A percentile compares a stretch with the other conserved stretches of the same genome.
phyloP scores from a whole-genome alignment of 352 stramenopile species.

The Sclerospora graminicola region DNA sequence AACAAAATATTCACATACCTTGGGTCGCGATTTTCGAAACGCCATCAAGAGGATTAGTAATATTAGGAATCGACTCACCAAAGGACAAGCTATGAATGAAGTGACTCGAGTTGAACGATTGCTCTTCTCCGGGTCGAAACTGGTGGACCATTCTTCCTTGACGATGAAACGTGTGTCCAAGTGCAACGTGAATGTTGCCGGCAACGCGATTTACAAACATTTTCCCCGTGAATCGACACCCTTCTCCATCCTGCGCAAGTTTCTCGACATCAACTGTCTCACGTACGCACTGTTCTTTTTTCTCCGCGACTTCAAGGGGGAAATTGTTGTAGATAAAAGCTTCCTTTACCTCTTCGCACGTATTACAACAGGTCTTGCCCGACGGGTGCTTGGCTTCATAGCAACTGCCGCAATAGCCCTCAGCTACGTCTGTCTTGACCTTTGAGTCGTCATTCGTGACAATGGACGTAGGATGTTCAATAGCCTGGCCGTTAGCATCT shows the following conservation, averaged over 20 bases:
- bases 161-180: slow-evolving; percentile 72
- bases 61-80: too few species aligned
- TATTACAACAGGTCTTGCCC: too few species aligned
- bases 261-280: slow-evolving; percentile 53
- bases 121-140: slow-evolving; percentile 66
- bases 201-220: slow-evolving; percentile 82
- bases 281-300: slow-evolving; percentile 70
- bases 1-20: too few species aligned
- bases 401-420: too few species aligned
- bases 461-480: slow-evolving; percentile 49
- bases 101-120: slow-evolving; percentile 71
- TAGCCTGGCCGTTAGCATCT: slow-evolving; percentile 51
- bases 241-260: slow-evolving; percentile 66
- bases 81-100: too few species aligned
- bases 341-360: too few species aligned
- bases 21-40: too few species aligned
- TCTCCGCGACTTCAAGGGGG: slow-evolving; percentile 70
- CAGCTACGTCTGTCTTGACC: slow-evolving; percentile 37
- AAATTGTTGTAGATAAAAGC: too few species aligned
- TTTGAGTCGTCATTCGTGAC: slow-evolving; percentile 18
- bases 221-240: slow-evolving; percentile 65
- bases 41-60: too few species aligned
- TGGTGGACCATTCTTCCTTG: slow-evolving; percentile 72
- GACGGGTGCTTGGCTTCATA: too few species aligned
- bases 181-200: slow-evolving; percentile 77